phyloP scores from a whole-genome alignment of 768 basidiomycete genomes.

The Tephrocybe sp. region DNA sequence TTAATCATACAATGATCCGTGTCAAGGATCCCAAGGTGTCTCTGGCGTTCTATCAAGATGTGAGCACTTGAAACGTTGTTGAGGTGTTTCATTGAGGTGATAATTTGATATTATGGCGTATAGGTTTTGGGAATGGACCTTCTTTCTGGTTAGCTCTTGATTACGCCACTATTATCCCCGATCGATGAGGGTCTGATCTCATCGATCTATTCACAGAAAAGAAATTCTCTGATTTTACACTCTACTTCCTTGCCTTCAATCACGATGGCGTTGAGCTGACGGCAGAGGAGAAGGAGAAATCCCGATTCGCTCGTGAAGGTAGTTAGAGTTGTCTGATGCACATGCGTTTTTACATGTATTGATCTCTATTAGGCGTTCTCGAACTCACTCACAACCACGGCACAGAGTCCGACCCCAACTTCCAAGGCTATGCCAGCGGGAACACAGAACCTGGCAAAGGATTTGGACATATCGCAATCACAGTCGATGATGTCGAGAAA shows the following conservation, averaged over 20 bases:
- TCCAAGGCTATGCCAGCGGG: slow-evolving; percentile 82
- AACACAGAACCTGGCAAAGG: slow-evolving; percentile 79
- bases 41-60: slow-evolving; percentile 76
- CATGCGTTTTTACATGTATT: not conserved
- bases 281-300: slow-evolving; percentile 48
- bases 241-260: slow-evolving; percentile 86
- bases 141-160: slow-evolving; percentile 41
- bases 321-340: slow-evolving; percentile 9
- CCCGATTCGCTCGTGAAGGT: slow-evolving; percentile 68
- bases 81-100: not conserved
- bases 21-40: slow-evolving; percentile 85
- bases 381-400: slow-evolving; percentile 91
- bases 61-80: slow-evolving; percentile 23
- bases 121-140: slow-evolving; percentile 78
- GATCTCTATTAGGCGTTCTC: slow-evolving; percentile 54
- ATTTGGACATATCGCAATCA: slow-evolving; percentile 89
- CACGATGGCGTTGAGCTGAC: slow-evolving; percentile 50
- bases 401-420: slow-evolving; percentile 74
- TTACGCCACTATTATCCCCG: not conserved
- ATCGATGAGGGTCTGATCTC: slow-evolving; percentile 6
- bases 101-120: not conserved
- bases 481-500: slow-evolving; percentile 76
- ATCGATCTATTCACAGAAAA: slow-evolving; percentile 36
- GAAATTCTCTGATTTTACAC: slow-evolving; percentile 59
- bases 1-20: slow-evolving; percentile 88